These are phyloP conservation scores for Pleurotus giganteus DNA, from an alignment of 768 basidiomycete genomes.

Conservation along the genomic window DNA sequence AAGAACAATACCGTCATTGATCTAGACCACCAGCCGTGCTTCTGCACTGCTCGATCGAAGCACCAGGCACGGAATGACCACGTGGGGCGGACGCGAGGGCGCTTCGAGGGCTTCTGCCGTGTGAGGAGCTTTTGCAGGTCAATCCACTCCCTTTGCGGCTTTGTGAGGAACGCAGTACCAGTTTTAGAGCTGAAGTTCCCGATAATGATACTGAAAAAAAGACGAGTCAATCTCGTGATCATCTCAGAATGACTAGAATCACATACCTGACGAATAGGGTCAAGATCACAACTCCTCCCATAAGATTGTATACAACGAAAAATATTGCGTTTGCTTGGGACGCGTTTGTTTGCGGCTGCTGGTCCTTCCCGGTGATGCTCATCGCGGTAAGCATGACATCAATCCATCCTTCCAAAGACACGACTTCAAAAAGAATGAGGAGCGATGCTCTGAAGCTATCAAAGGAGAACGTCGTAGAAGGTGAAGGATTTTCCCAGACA, in stretches of 20 bases:
- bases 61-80: slow-evolving; percentile 75
- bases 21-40: slow-evolving; percentile 92
- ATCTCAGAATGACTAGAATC: neutral
- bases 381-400: slow-evolving; percentile 85
- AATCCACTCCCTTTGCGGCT: slow-evolving; percentile 91
- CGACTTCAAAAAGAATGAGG: slow-evolving; percentile 93
- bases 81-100: slow-evolving; percentile 63
- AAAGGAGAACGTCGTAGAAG: slow-evolving; percentile 84
- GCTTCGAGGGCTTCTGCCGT: slow-evolving; percentile 81
- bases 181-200: slow-evolving; percentile 87
- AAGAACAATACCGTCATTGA: slow-evolving; percentile 77
- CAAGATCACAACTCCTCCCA: slow-evolving; percentile 87
- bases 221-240: slow-evolving; percentile 12
- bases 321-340: slow-evolving; percentile 86
- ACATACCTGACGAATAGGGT: slow-evolving; percentile 87
- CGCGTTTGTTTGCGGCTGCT: slow-evolving; percentile 70
- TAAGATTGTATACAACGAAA: slow-evolving; percentile 86
- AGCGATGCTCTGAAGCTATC: slow-evolving; percentile 82
- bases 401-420: slow-evolving; percentile 96
- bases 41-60: slow-evolving; percentile 84
- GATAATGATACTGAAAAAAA: slow-evolving; percentile 79
- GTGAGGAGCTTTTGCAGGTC: slow-evolving; percentile 87
- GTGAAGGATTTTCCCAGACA: slow-evolving; percentile 86
- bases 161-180: slow-evolving; percentile 82
- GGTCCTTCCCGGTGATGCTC: slow-evolving; percentile 66